Base-by-base conservation (phyloP, 257 asterid genomes). In the Linderniella brevidens region DNA sequence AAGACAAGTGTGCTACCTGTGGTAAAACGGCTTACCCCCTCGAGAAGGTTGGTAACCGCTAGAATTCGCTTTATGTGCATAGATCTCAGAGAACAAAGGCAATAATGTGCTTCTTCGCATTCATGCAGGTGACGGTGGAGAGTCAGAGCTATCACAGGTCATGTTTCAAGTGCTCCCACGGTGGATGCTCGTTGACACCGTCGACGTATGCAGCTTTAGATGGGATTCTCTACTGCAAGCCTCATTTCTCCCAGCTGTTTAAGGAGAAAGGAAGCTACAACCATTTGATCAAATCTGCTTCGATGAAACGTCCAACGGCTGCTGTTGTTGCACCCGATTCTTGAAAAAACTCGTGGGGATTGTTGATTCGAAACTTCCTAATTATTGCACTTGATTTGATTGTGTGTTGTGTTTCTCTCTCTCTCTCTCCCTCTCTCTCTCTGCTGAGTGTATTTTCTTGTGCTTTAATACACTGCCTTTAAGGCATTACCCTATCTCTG, bases 221-320 rank as follows among this genome's bases (percentile, higher is more conserved):
- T 15, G 97, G 97, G 20, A 66, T 79, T 40, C 67, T 86, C 15
- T 86, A 86, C 77, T 82, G 96, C 73, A 82, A 86, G 16, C 96
- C 93, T 49, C 96, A 86, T 69, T 86, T 86, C 57, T 77, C 87
- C 2, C 94, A 86, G 73, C 82, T 86, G 29, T 86, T 86, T 74
- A 86, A 86, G 70, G 96, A 82, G 63, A 82, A 86, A 49, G 96
- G 96, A 44, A 82, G 82, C 72, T 82, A 86, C 80, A 86, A 70
- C 71, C 96, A 86, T 60, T 53, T 86, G 45, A 51, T 86, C 68
- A 77, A 77, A 74, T 74, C 93, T 32, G 92, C 94, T 49, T 75
- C 95, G 2, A 62, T 80, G 65, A 80, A 73, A 63, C 82, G 80
- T 16, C 43, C 85, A n/a, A 41, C 75, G 8, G 77, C 79, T 13